Percentiles rank a stretch among this genome's conserved stretches.
These are phyloP conservation scores for Salix caprea DNA, from an alignment of 345 rosid species.

Conservation along the genomic window DNA sequence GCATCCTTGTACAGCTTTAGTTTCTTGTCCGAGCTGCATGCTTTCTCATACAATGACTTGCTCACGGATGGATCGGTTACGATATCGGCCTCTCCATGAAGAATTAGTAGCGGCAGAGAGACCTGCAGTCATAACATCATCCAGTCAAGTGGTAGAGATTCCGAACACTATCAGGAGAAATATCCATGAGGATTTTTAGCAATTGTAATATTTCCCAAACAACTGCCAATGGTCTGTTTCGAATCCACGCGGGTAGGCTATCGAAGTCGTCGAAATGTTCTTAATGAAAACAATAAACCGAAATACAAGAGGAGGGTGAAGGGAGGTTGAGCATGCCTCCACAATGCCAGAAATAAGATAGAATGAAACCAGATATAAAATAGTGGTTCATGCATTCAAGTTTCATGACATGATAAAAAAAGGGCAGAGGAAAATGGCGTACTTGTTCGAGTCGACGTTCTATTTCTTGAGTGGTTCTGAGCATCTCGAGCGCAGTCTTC, in stretches of 20 bases:
- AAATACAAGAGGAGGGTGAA: too few species aligned
- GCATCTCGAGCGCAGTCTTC: conserved; percentile 74
- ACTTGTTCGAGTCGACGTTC: conserved; percentile 63
- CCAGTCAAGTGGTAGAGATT: background rate
- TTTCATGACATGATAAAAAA: background rate
- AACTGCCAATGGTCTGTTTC: too few species aligned
- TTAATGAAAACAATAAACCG: too few species aligned
- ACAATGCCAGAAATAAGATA: too few species aligned
- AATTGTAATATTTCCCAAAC: too few species aligned
- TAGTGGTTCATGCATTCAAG: too few species aligned
- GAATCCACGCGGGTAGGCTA: too few species aligned
- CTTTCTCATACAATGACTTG: conserved; percentile 71
- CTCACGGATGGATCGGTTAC: conserved; percentile 93
- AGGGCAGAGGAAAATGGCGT: background rate
- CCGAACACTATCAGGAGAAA: background rate
- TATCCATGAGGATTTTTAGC: too few species aligned
- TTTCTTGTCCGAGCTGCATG: conserved; percentile 72
- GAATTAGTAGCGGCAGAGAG: conserved; percentile 67
- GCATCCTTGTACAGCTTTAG: conserved; percentile 60
- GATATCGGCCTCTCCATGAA: conserved; percentile 80
- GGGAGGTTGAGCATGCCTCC: too few species aligned
- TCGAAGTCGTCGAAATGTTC: too few species aligned
- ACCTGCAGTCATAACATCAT: conserved; percentile 38
- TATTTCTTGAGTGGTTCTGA: conserved; percentile 63
- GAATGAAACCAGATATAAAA: too few species aligned